These are phyloP conservation scores for Bjerkandera adusta DNA, from an alignment of 1,284 basidiomycete species.

Conservation along the genomic window DNA sequence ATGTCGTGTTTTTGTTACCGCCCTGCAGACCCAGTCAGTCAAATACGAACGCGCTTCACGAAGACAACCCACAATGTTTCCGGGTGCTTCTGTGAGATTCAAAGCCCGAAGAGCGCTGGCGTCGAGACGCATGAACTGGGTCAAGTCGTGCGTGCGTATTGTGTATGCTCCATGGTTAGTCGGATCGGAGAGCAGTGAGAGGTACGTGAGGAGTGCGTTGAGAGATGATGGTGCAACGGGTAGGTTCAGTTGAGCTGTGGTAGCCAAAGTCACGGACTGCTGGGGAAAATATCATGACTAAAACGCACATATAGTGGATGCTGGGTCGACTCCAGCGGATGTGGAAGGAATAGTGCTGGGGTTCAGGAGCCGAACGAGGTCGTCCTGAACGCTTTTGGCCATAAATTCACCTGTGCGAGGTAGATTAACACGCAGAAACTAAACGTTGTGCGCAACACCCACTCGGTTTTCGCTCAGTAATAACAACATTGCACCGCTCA, in stretches of 20 bases:
- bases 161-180: slow-evolving; percentile 83
- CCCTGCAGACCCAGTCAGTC: slow-evolving; percentile 32
- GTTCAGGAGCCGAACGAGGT: slow-evolving; percentile 76
- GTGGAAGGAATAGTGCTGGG: slow-evolving; percentile 39
- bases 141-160: slow-evolving; percentile 86
- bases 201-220: slow-evolving; percentile 81
- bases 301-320: slow-evolving; percentile 45
- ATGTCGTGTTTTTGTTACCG: slow-evolving; percentile 77
- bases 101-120: slow-evolving; percentile 92
- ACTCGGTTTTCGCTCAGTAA: slow-evolving; percentile 89
- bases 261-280: background rate
- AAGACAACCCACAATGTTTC: slow-evolving; percentile 23
- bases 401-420: slow-evolving; percentile 80
- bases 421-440: background rate
- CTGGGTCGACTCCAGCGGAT: slow-evolving; percentile 45
- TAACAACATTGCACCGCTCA: slow-evolving; percentile 88
- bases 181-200: slow-evolving; percentile 80
- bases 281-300: background rate
- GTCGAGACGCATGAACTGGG: slow-evolving; percentile 95
- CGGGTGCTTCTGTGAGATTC: slow-evolving; percentile 70
- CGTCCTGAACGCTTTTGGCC: slow-evolving; percentile 80
- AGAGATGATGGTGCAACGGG: slow-evolving; percentile 81
- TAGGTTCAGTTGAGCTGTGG: slow-evolving; percentile 71
- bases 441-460: slow-evolving; percentile 25
- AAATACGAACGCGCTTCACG: background rate